A percentile compares a stretch with the other conserved stretches of the same genome.
These are phyloP conservation scores for Phoma herbarum DNA, from an alignment of 2,329 filamentous ascomycete species.

Conservation along the genomic window DNA sequence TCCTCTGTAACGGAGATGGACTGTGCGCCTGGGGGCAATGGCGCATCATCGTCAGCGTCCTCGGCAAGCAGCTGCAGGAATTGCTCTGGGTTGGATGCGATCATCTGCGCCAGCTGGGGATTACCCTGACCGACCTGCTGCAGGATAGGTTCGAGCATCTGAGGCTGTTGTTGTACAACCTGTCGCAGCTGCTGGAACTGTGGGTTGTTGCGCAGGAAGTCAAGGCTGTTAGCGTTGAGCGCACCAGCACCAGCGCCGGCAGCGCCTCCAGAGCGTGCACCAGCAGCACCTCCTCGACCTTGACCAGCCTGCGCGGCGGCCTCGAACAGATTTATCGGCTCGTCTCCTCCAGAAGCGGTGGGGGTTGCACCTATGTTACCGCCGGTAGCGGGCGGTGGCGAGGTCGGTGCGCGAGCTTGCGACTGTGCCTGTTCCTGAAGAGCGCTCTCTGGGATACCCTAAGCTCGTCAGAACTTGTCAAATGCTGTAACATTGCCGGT, in stretches of 20 bases:
- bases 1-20: conserved; percentile 93
- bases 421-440: conserved; percentile 68
- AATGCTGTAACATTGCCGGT: conserved; percentile 9
- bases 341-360: conserved; percentile 61
- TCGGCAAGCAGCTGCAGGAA: conserved; percentile 92
- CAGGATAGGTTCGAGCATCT: conserved; percentile 98
- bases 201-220: conserved; percentile 92
- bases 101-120: conserved; percentile 90
- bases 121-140: conserved; percentile 96
- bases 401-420: conserved; percentile 53
- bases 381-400: conserved; percentile 54
- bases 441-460: conserved; percentile 91
- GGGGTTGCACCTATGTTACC: conserved; percentile 55
- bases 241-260: conserved; percentile 58
- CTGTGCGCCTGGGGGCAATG: conserved; percentile 86
- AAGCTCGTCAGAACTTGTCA: conserved; percentile 32
- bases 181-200: conserved; percentile 98
- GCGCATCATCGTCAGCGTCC: conserved; percentile 82
- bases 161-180: conserved; percentile 95
- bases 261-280: conserved; percentile 57
- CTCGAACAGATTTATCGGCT: conserved; percentile 88
- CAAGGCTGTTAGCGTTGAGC: conserved; percentile 76
- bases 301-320: conserved; percentile 80
- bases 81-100: conserved; percentile 89
- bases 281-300: conserved; percentile 57